Conservation (phyloP, 2,329 filamentous ascomycete species). For the Paecilomyces fulvus region DNA sequence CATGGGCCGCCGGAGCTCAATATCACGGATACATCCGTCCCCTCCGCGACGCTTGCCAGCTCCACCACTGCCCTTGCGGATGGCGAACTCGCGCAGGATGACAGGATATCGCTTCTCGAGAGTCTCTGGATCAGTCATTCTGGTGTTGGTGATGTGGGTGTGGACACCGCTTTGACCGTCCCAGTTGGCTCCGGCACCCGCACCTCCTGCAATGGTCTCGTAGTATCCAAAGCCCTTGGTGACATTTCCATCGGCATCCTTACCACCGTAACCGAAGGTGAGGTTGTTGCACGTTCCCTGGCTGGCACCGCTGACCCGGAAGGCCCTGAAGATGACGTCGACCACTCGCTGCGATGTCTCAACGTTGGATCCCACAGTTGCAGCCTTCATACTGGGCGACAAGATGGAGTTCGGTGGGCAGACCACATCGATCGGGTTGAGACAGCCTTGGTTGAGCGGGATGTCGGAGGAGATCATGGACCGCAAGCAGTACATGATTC, state of each 20-base stretch:
- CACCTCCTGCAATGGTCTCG: constrained; percentile 76
- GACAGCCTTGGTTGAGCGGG: constrained; percentile 77
- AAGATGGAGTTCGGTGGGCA: constrained; percentile 61
- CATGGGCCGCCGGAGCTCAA: constrained; percentile 73
- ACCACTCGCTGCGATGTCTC: constrained; percentile 72
- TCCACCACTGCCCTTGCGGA: constrained; percentile 59
- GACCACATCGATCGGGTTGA: constrained; percentile 70
- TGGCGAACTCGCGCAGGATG: constrained; percentile 61
- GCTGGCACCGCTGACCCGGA: constrained; percentile 67
- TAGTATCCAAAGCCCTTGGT: constrained; percentile 79
- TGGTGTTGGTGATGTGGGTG: constrained; percentile 81
- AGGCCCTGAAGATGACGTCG: constrained; percentile 73
- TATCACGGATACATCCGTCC: constrained; percentile 70
- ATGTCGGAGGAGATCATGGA: constrained; percentile 75
- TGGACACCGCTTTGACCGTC: constrained; percentile 69
- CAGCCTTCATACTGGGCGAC: constrained; percentile 65
- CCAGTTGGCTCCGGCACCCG: constrained; percentile 68
- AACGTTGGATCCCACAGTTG: constrained; percentile 77
- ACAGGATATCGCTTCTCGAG: constrained; percentile 76
- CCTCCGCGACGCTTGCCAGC: constrained; percentile 61
- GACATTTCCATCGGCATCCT: constrained; percentile 46
- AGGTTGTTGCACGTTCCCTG: constrained; percentile 81
- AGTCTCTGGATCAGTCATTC: constrained; percentile 75
- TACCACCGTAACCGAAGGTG: constrained; percentile 73
- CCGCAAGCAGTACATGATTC: constrained; percentile 78